A percentile compares a stretch with the other conserved stretches of the same genome.
phyloP scores from a whole-genome alignment of 1,284 basidiomycete species.

The Trichosporon ovoides region DNA sequence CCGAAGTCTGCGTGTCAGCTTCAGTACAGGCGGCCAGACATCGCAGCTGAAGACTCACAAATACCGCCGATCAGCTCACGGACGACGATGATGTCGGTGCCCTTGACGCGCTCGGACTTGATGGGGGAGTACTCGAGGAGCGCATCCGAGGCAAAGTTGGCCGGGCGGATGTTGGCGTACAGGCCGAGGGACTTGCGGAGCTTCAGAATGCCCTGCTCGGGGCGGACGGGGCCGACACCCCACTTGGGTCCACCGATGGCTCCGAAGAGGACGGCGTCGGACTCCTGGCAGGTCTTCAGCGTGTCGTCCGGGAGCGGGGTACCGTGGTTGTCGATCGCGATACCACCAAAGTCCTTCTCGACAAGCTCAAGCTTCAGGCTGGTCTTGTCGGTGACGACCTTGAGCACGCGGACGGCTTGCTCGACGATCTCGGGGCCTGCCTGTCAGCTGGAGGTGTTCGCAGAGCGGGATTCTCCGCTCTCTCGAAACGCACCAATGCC shows the following conservation, averaged over 20 bases:
- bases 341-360: conserved; percentile 80
- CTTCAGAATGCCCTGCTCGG: conserved; percentile 88
- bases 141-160: conserved; percentile 87
- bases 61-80: conserved; percentile 89
- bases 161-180: conserved; percentile 97
- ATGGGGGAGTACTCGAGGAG: conserved; percentile 89
- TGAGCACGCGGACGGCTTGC: conserved; percentile 82
- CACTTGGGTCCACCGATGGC: conserved; percentile 96
- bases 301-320: conserved; percentile 81
- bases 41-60: conserved; percentile 32
- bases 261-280: conserved; percentile 92
- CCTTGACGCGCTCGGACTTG: conserved; percentile 75
- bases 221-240: conserved; percentile 88
- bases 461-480: neutral
- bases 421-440: conserved; percentile 86
- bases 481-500: conserved; percentile 70
- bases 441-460: conserved; percentile 9
- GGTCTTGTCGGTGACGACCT: conserved; percentile 64
- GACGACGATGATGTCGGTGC: conserved; percentile 87
- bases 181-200: conserved; percentile 91
- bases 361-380: conserved; percentile 66
- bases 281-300: conserved; percentile 75
- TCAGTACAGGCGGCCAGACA: neutral
- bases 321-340: conserved; percentile 81
- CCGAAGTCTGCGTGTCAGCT: conserved; percentile 69